Evolutionary conservation across 768 basidiomycete genomes (phyloP), one percentile per base, ranked within the genome.

Genomic region (Xerocomus potaroensis): DNA sequence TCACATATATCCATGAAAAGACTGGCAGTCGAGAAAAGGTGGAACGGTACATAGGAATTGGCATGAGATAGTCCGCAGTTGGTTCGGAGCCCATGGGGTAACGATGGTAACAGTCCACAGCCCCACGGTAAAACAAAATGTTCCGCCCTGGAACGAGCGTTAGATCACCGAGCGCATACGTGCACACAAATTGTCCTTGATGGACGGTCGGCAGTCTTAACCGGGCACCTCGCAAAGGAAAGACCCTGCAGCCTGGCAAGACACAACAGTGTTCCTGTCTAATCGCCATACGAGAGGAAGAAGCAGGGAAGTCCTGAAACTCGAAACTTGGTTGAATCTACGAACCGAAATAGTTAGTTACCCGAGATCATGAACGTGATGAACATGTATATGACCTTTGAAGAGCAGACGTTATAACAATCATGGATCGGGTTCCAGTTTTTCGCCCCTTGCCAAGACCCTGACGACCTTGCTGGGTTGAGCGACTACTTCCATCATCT

Each of bases 381-480:
- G n/a, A 8, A 40, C 26, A 15, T 14, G 24, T 16, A 27, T 8
- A 37, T 0, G 23, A 61, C 62, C 54, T 57, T 56, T 52, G 42
- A 31, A 22, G n/a, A n/a, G 36, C 5, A 8, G 12, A 29, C 27
- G 22, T 19, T 24, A n/a, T 24, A 15, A 37, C 3, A 21, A 7
- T 57, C 54, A 68, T 3, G 65, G 51, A 36, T 64, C 70, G 31
- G 77, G 78, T 34, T 91, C 87, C 43, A 91, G 66, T 65, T 90
- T 89, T 74, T 91, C 89, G 26, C 89, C 89, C 11, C 89, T 79
- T 2, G 89, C 86, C 49, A 91, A 78, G 23, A 91, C 83, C 21
- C 87, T 74, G 27, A 91, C 81, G 53, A 86, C 83, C 51, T 80
- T 83, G 63, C 77, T 83, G 7, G 85, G 83, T 53, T 87, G 83